These are phyloP conservation scores for Guyanaporus albipodus DNA, from an alignment of 768 basidiomycete species.

Conservation along the genomic window DNA sequence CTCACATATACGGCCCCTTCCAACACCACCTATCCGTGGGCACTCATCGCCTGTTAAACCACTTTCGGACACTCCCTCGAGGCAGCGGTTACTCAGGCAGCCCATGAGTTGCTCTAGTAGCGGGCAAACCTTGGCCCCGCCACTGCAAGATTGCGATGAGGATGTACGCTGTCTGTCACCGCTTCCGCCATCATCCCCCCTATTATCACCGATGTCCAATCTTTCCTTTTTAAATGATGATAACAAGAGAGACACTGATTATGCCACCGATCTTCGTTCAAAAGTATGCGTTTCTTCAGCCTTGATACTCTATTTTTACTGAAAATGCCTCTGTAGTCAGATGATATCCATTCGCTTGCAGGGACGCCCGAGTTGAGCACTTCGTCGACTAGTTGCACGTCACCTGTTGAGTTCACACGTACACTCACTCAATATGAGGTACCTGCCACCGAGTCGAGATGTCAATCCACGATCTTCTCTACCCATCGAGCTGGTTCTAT, in stretches of 20 bases:
- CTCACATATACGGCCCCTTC: conserved; percentile 14
- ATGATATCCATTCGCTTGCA: neutral
- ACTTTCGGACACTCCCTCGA: conserved; percentile 2
- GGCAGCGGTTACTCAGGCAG: conserved; percentile 1
- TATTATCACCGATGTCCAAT: conserved; percentile 40
- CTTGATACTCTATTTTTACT: neutral
- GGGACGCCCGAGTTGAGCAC: conserved; percentile 13
- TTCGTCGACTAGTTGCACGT: conserved; percentile 7
- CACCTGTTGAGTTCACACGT: conserved; percentile 9
- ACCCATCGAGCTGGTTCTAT: neutral
- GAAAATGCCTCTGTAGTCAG: conserved; percentile 13
- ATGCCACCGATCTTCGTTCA: conserved; percentile 14
- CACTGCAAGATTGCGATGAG: conserved; percentile 13
- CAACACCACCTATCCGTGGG: conserved; percentile 13
- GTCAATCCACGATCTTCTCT: neutral
- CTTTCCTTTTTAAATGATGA: conserved; percentile 33
- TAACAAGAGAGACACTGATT: conserved; percentile 8
- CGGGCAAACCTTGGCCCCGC: neutral
- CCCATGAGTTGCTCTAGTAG: neutral
- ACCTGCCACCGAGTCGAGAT: neutral
- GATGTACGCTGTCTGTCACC: conserved; percentile 20
- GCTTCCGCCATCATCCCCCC: conserved; percentile 42
- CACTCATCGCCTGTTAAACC: conserved; percentile 24
- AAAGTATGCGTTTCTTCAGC: conserved; percentile 28
- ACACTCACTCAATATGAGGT: neutral